Base-by-base conservation (phyloP, 2,329 filamentous ascomycete species). In the Trichoderma pleuroti region DNA sequence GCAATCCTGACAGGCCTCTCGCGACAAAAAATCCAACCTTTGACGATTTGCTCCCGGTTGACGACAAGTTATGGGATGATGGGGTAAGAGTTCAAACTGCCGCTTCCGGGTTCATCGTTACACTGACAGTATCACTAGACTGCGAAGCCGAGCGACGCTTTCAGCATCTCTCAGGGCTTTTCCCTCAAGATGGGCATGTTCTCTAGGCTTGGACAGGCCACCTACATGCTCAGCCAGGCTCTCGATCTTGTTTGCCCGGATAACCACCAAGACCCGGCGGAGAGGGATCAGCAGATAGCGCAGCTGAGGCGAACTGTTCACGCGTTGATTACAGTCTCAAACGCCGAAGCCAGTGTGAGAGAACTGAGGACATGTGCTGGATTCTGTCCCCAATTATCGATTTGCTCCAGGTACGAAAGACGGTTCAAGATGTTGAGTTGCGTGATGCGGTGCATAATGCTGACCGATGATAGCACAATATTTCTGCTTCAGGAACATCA, bases 41-140 rank as follows among this genome's bases (percentile, higher is more conserved):
- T 18, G 39, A 64, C 11, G 42, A 64, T 28, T 30, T 64, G 14
- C 39, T 64, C 21, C 61, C 61, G 8, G 26, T 64, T 34, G 42
- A 64, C 21, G 42, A 52, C n/a, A 64, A 64, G 16, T 52, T 64
- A 42, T 64, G 39, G 61, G 61, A 64, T 26, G 61, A 64, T 10
- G 61, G 61, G 2, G 61, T 64, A 24, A 34, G 61, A 18, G 18
- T 30, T n/a, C n/a, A n/a, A n/a, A n/a, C n/a, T 21, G 2, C 16
- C 9, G 10, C 60, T n/a, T 62, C 16, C 12, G 7, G 3, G n/a
- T 10, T 30, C 3, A 14, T 9, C 24, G 14, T 24, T n/a, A 6
- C 21, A 5, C 39, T 63, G 24, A 49, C 26, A n/a, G 7, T 10
- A 24, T 10, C 1, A 24, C 5, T 46, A 62, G 36, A 62, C 16